Conservation (phyloP, 805 yeast species). For the Candida insectalens region DNA sequence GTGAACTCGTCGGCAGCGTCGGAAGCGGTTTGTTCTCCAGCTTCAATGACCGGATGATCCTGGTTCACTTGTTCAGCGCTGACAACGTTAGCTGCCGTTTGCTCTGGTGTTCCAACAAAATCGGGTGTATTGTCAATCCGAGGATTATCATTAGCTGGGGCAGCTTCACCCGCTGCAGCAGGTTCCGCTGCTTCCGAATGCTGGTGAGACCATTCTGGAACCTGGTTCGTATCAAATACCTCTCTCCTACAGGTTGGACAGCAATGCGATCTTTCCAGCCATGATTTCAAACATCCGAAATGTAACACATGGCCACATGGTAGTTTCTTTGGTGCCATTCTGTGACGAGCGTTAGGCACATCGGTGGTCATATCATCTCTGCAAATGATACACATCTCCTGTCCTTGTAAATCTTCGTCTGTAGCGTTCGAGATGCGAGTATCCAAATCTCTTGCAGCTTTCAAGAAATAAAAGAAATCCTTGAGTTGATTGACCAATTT, state of each 20-base stretch:
- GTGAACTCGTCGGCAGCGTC: conserved; percentile 3
- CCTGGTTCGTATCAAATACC: conserved; percentile 33
- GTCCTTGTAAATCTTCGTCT: conserved; percentile 46
- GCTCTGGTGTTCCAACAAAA: conserved; percentile 1
- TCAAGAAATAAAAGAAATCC: conserved; percentile 30
- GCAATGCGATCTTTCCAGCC: conserved; percentile 87
- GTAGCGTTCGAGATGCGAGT: conserved; percentile 55
- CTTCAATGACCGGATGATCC: not conserved
- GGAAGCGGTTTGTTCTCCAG: not conserved
- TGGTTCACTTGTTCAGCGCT: not conserved
- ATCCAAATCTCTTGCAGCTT: conserved; percentile 52
- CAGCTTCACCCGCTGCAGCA: not conserved
- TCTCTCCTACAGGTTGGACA: conserved; percentile 87
- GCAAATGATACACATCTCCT: conserved; percentile 78
- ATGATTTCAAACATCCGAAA: conserved; percentile 78
- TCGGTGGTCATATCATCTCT: conserved; percentile 73
- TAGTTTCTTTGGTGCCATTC: conserved; percentile 62
- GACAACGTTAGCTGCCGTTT: not conserved
- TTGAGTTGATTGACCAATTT: conserved; percentile 23
- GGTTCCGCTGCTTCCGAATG: conserved; percentile 1
- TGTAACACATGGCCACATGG: conserved; percentile 85
- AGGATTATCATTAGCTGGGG: conserved; percentile 3
- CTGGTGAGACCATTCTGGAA: conserved; percentile 3
- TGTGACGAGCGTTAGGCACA: conserved; percentile 17
- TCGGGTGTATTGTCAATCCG: not conserved